A percentile compares a stretch with the other conserved stretches of the same genome.
These are phyloP conservation scores for Lizonia empirigonia DNA, from an alignment of 2,329 filamentous ascomycete species.

Conservation along the genomic window DNA sequence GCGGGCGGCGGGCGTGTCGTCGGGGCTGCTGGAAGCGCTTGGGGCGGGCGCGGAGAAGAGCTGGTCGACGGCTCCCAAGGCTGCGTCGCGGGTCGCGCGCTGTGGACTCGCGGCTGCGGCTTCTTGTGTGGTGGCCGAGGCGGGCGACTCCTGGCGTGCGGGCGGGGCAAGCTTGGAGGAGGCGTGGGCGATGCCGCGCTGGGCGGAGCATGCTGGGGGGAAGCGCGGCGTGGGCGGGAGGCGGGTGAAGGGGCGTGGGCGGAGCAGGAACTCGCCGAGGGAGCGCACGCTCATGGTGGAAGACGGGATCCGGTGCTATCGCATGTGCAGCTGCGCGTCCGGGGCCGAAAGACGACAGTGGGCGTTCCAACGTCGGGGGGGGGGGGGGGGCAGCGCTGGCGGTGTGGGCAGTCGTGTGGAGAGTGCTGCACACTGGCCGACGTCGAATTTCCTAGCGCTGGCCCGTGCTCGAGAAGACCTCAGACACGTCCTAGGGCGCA, in stretches of 20 bases:
- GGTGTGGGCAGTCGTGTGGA: background rate
- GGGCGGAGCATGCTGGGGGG: conserved; percentile 24
- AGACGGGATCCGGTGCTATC: background rate
- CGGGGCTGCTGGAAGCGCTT: conserved; percentile 9
- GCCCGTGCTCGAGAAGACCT: conserved; percentile 28
- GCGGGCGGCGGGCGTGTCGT: conserved; percentile 1
- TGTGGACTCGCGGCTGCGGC: conserved; percentile 1
- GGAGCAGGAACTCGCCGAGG: conserved; percentile 42
- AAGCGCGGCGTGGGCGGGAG: conserved; percentile 20
- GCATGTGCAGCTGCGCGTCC: background rate
- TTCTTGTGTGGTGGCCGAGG: background rate
- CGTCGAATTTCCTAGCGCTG: conserved; percentile 33
- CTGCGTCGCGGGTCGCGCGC: conserved; percentile 12
- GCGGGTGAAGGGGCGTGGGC: conserved; percentile 33
- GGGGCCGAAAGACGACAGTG: too few relatives aligned
- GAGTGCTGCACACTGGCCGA: too few relatives aligned
- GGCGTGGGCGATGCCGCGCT: conserved; percentile 18
- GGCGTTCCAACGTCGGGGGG: too few relatives aligned
- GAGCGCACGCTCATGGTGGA: conserved; percentile 38
- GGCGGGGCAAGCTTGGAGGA: conserved; percentile 16
- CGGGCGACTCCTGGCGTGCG: conserved; percentile 1
- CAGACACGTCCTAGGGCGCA: too few relatives aligned
- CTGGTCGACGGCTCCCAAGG: conserved; percentile 31
- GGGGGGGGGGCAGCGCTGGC: too few relatives aligned
- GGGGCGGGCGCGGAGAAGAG: conserved; percentile 25